Evolutionary conservation across 1,139 yeast genomes (phyloP).

Genomic region (Debaryomyces sp.): DNA sequence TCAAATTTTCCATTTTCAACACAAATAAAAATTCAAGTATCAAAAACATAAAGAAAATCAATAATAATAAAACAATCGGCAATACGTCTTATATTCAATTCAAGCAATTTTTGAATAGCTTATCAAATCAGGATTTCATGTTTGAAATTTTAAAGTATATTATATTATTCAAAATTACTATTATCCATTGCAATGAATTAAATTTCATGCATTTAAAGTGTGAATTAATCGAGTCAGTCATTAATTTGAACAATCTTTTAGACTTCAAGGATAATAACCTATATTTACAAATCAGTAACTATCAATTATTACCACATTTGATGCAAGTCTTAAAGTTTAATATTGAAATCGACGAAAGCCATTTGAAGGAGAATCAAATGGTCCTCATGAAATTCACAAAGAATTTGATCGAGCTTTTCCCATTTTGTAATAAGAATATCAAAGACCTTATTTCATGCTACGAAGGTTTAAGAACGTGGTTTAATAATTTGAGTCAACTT

Average conservation of each 20-base stretch:
- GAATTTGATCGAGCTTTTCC: conserved; percentile 29
- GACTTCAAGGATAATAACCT: conserved; percentile 28
- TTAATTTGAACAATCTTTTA: conserved; percentile 24
- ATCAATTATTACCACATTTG: conserved; percentile 38
- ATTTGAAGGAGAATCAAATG: conserved; percentile 12
- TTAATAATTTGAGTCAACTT: conserved; percentile 24
- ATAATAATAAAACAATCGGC: conserved; percentile 4
- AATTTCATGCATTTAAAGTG: conserved; percentile 19
- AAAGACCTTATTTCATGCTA: conserved; percentile 32
- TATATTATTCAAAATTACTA: conserved; percentile 34
- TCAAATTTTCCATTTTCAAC: conserved; percentile 8
- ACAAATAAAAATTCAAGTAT: conserved; percentile 5
- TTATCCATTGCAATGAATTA: conserved; percentile 28
- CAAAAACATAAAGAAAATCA: conserved; percentile 3
- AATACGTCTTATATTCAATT: conserved; percentile 6
- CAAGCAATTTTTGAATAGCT: conserved; percentile 4
- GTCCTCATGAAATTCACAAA: conserved; percentile 25
- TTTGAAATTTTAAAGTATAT: conserved; percentile 24
- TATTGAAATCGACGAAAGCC: conserved; percentile 19
- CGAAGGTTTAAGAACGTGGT: conserved; percentile 30
- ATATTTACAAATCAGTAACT: conserved; percentile 36
- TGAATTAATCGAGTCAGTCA: conserved; percentile 28
- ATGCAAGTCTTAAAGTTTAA: conserved; percentile 36
- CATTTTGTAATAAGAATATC: conserved; percentile 30
- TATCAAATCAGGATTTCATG: conserved; percentile 6